Evolutionary conservation across 208 protist genomes (phyloP), one percentile per base, ranked within the genome.

Genomic region (Leishmania turanica): DNA sequence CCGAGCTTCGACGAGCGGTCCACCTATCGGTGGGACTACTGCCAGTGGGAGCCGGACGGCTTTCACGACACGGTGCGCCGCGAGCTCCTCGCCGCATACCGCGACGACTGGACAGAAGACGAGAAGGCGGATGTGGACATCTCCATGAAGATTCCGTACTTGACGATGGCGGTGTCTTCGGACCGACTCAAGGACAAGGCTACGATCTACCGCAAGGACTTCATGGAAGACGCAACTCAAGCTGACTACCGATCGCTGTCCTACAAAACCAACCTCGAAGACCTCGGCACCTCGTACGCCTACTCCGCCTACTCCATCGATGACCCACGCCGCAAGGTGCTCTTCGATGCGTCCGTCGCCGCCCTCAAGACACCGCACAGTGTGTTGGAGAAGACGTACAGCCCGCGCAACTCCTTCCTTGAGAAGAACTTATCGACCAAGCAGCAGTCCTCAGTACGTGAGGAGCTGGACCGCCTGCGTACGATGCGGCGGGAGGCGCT

Each of bases 21-120:
- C 5, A 94, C 92, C 3, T 97, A 96, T 78, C 94, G 94, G 47
- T 78, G 89, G 74, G 94, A 95, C 79, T 97, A 97, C 84, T 96
- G 86, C 83, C 87, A 91, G 66, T 58, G 78, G 19, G 77, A 80
- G 27, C 47, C 34, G 53, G 84, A 83, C 69, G 68, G 73, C 66
- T 73, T 80, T 53, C 81, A 81, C 45, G 70, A 82, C 70, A 77
- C 77, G 71, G 77, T 42, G 60, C 84, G 58, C 75, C 80, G 62
- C 77, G 69, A 83, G 3, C 83, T 74, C 40, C 87, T 96, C 51
- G 83, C 80, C 6, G 87, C 87, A 66, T 95, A 97, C 86, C 91
- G 78, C 49, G 81, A 90, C 58, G 86, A 84, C 71, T 97, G 93
- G 92, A 91, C 80, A 24, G 88, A 90, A 49, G 82, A 88, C 42